Conservation (phyloP, 768 basidiomycete species). For the Psilocybe sp. region DNA sequence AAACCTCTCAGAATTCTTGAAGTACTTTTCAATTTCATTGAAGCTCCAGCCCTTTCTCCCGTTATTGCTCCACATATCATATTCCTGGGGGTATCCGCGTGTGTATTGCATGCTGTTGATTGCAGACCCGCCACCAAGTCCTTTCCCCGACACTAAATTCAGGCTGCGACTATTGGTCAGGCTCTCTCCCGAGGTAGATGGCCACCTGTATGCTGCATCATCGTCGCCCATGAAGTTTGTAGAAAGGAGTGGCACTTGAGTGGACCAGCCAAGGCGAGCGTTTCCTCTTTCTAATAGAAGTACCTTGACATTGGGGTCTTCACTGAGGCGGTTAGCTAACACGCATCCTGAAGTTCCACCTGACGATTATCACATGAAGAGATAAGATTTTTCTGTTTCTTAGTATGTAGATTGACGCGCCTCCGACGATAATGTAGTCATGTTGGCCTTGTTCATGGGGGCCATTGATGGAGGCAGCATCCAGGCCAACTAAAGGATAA, state of each 20-base stretch:
- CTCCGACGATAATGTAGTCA: no score
- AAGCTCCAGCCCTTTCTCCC: constrained; percentile 11
- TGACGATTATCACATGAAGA: no score
- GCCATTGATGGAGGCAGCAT: no score
- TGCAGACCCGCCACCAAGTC: constrained; percentile 7
- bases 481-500: no score
- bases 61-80: constrained; percentile 5
- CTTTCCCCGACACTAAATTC: constrained; percentile 2
- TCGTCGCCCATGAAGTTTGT: constrained; percentile 8
- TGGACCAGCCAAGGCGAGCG: constrained; percentile 5
- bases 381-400: no score
- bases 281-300: constrained; percentile 8
- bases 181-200: constrained; percentile 1
- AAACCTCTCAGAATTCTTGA: constrained; percentile 2
- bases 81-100: constrained; percentile 7
- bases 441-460: no score
- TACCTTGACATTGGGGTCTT: neutral
- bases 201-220: constrained; percentile 1
- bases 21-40: constrained; percentile 5
- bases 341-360: constrained; percentile 12
- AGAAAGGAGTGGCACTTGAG: constrained; percentile 9
- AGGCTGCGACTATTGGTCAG: constrained; percentile 1
- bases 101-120: constrained; percentile 12
- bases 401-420: no score
- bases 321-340: constrained; percentile 11